Evolutionary conservation across 1,284 basidiomycete genomes (phyloP).

Genomic region (Apiotrichum montevideense): DNA sequence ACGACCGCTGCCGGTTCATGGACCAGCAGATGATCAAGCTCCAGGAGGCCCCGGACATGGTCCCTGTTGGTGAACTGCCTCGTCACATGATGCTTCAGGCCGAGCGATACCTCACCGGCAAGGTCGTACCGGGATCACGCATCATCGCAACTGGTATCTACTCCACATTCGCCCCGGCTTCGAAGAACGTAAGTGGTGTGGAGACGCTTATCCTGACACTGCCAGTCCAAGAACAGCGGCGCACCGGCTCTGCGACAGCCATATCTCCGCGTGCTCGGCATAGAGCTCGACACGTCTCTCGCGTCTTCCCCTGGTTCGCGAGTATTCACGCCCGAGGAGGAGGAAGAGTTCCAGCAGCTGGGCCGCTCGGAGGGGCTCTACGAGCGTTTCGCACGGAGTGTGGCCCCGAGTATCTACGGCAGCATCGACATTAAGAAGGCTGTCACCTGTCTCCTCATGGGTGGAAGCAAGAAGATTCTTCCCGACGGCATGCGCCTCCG

Average conservation of each 20-base stretch:
- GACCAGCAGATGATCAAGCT: conserved; percentile 96
- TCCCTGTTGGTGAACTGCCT: conserved; percentile 96
- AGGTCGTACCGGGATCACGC: conserved; percentile 88
- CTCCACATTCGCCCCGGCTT: conserved; percentile 78
- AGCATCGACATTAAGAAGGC: conserved; percentile 98
- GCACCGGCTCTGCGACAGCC: conserved; percentile 84
- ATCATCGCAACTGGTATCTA: conserved; percentile 95
- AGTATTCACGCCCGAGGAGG: conserved; percentile 88
- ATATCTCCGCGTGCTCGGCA: conserved; percentile 86
- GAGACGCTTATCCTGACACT: conserved; percentile 7
- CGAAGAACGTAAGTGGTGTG: conserved; percentile 60
- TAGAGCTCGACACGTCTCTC: conserved; percentile 70
- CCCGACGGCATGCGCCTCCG: conserved; percentile 96
- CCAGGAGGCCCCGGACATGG: conserved; percentile 99
- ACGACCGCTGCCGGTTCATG: conserved; percentile 89
- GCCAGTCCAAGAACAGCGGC: conserved; percentile 61
- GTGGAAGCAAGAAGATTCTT: conserved; percentile 95
- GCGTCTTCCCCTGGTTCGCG: conserved; percentile 58
- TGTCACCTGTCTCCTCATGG: conserved; percentile 88
- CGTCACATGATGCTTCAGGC: conserved; percentile 89
- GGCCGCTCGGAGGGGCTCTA: conserved; percentile 85
- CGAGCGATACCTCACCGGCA: conserved; percentile 81
- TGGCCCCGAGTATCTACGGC: conserved; percentile 96
- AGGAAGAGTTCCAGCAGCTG: conserved; percentile 88
- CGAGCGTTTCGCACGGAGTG: conserved; percentile 87